These are phyloP conservation scores for Nymphaea colorata DNA, from an alignment of 164 flowering plant genomes.

Conservation along the genomic window DNA sequence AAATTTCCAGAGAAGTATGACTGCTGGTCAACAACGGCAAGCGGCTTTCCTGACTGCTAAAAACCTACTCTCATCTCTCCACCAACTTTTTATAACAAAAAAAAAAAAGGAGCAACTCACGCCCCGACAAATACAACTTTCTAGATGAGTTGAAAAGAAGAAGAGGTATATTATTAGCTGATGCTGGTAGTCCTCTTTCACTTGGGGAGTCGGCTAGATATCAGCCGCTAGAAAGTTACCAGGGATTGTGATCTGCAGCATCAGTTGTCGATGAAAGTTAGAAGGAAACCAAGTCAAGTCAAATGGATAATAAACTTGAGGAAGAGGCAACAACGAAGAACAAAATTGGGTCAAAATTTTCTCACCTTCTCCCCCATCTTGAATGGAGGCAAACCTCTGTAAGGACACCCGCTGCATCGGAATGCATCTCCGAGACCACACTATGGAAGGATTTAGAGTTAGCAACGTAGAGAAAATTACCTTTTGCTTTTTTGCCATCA, in stretches of 20 bases:
- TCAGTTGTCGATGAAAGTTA: neutral
- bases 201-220: conserved; percentile 3
- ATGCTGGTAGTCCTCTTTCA: too few species aligned
- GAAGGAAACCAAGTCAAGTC: neutral
- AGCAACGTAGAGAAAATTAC: neutral
- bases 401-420: conserved; percentile 87
- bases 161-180: too few species aligned
- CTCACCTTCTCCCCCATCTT: conserved; percentile 92
- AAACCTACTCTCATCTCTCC: too few species aligned
- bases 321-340: neutral
- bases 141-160: too few species aligned
- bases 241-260: conserved; percentile 18
- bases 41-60: too few species aligned
- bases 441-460: conserved; percentile 25
- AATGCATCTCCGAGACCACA: conserved; percentile 99
- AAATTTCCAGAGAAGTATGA: too few species aligned
- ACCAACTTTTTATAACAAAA: too few species aligned
- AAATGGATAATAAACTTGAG: neutral
- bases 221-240: conserved; percentile 19
- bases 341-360: neutral
- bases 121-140: too few species aligned
- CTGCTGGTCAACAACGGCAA: too few species aligned
- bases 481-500: neutral
- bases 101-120: too few species aligned
- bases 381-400: conserved; percentile 88